Evolutionary conservation across 805 yeast genomes (phyloP), one percentile per base, ranked within the genome.

Genomic region (Ogataea naganishii): DNA sequence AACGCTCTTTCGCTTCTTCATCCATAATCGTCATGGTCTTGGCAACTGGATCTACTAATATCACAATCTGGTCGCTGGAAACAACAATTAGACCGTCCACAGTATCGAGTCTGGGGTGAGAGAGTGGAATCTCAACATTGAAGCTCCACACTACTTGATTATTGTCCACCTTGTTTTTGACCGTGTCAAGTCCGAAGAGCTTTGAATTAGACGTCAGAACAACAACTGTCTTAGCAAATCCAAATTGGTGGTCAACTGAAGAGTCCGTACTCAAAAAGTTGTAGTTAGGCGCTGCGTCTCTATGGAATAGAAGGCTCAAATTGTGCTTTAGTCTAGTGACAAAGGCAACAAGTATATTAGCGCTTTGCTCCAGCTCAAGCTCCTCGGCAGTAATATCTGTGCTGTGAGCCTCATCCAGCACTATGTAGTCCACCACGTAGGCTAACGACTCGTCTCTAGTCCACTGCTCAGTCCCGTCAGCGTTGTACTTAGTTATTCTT

Each of bases 181-280:
- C 69, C 29, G 61, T 50, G 35, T 66, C 59, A 12, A 71, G 44
- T 1, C 70, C 72, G 7, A 63, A 48, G 1, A 76, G 29, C 26
- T 55, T 57, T 5, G 69, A 67, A 26, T 46, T 46, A 9, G 46
- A 41, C 0, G 72, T 62, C 3, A 65, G 56, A 1, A 60, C 57
- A 3, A 71, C 46, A 17, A 72, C 36, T 5, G 48, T 45, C 34
- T 72, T 71, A 6, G 51, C 43, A 20, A 66, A 60, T 1, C 78
- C 78, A 52, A 72, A 72, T 18, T 51, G 59, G 10, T 33, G 30
- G 20, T 34, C 30, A 17, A 25, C 32, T 19, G 35, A 36, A 7
- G 42, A 40, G 7, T 43, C 50, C 6, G 41, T 31, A 9, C 33
- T 24, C 3, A 35, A 21, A 37, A 31, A 8, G 31, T 32, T 5